phyloP scores from a whole-genome alignment of 768 basidiomycete genomes.

The Trametes gibbosa region DNA sequence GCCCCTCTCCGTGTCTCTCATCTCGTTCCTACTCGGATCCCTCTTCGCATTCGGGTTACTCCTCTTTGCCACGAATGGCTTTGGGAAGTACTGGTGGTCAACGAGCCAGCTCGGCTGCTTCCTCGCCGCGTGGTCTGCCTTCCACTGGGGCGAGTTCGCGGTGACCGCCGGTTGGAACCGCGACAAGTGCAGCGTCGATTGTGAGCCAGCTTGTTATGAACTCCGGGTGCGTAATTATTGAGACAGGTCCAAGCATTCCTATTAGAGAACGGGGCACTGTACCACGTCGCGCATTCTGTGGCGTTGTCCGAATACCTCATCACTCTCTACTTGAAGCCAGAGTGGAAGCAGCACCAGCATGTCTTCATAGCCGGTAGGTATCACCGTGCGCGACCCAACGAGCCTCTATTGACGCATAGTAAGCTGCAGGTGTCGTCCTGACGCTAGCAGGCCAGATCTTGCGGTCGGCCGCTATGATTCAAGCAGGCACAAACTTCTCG shows the following conservation, averaged over 20 bases:
- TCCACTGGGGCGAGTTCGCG: conserved; percentile 93
- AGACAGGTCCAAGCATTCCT: conserved; percentile 67
- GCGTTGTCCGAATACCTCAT: conserved; percentile 82
- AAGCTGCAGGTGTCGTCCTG: conserved; percentile 54
- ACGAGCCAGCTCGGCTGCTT: conserved; percentile 83
- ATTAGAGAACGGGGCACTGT: conserved; percentile 82
- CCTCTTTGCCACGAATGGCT: conserved; percentile 48
- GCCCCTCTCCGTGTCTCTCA: conserved; percentile 69
- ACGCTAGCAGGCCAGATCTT: conserved; percentile 72
- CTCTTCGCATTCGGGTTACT: conserved; percentile 58
- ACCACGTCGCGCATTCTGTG: conserved; percentile 78
- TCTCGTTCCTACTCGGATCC: conserved; percentile 85
- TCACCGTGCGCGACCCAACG: neutral
- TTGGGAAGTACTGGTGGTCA: conserved; percentile 52
- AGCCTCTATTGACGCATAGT: neutral
- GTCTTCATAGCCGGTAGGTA: conserved; percentile 57
- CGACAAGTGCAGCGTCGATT: conserved; percentile 89
- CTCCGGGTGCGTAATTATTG: neutral
- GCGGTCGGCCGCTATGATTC: conserved; percentile 93
- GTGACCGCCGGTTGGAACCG: conserved; percentile 96
- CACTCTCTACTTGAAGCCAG: conserved; percentile 64
- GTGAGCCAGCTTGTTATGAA: conserved; percentile 47
- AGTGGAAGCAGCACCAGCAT: conserved; percentile 56
- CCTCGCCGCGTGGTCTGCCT: conserved; percentile 75
- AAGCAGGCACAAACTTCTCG: conserved; percentile 91